Percentiles rank a stretch among this genome's conserved stretches.
phyloP scores from a whole-genome alignment of 2,329 filamentous ascomycete species.

The Pseudogymnoascus sp. region DNA sequence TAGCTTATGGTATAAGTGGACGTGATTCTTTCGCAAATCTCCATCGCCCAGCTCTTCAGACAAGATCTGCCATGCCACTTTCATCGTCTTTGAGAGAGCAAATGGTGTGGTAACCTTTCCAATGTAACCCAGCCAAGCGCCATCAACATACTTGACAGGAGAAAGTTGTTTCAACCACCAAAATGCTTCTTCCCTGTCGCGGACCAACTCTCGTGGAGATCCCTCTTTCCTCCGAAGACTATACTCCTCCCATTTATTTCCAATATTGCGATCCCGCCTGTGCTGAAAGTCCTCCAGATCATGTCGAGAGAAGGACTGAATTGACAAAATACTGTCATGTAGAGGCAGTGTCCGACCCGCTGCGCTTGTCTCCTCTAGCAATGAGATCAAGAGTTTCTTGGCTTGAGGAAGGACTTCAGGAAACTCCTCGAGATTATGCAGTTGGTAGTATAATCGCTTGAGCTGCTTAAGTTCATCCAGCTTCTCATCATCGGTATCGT shows the following conservation, averaged over 20 bases:
- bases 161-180: slow-evolving; percentile 34
- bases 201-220: slow-evolving; percentile 30
- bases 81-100: slow-evolving; percentile 31
- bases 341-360: slow-evolving; percentile 17
- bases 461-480: slow-evolving; percentile 20
- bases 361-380: slow-evolving; percentile 30
- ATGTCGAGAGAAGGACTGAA: slow-evolving; percentile 27
- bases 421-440: slow-evolving; percentile 35
- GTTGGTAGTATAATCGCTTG: slow-evolving; percentile 33
- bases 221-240: slow-evolving; percentile 25
- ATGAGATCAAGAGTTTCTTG: slow-evolving; percentile 27
- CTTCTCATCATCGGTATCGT: slow-evolving; percentile 10
- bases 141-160: slow-evolving; percentile 40
- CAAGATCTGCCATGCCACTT: slow-evolving; percentile 40
- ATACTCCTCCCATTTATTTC: slow-evolving; percentile 26
- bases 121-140: slow-evolving; percentile 40
- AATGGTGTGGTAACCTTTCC: slow-evolving; percentile 38
- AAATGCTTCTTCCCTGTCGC: slow-evolving; percentile 29
- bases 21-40: slow-evolving; percentile 38
- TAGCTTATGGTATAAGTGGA: slow-evolving; percentile 28
- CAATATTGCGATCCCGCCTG: slow-evolving; percentile 27
- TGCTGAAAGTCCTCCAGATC: slow-evolving; percentile 27
- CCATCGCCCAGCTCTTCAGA: slow-evolving; percentile 45
- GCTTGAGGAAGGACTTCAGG: slow-evolving; percentile 29
- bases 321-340: slow-evolving; percentile 27